Evolutionary conservation across 176 grass and related monocot species (phyloP), one percentile per base, ranked within the genome.

Genomic region (Oryza rufipogon): DNA sequence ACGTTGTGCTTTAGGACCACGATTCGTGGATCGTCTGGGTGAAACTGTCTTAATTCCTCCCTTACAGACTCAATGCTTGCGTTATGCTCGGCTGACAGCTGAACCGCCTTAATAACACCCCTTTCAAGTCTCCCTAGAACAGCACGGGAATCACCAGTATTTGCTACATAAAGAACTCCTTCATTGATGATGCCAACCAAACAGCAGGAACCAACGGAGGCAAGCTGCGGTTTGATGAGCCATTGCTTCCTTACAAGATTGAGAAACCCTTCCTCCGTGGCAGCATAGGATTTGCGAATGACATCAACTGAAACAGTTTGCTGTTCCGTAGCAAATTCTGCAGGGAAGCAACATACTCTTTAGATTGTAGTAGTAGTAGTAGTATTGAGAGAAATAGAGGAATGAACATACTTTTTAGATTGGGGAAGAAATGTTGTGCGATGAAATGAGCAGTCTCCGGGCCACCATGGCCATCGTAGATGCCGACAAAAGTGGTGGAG

Each of bases 401-500:
- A 46, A 47, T 47, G 45, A 47, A 73, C 85, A 36, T 81, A 95
- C 93, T 90, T 75, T 95, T 95, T 15, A 95, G 82, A 78, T 92
- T 75, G 10, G 52, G 67, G 66, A 95, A 90, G n/a, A 95, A 34
- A 77, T 86, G 72, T 6, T 92, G 82, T 16, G 83, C 64, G 28
- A 95, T 87, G 73, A 90, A 95, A 36, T 70, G 85, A 14, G 90
- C 78, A 3, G 93, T 73, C 85, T 95, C 93, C 0, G 93, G 93
- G 0, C 93, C 93, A 23, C 93, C 93, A 56, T 95, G 93, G 7
- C 93, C 93, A 71, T 95, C 93, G 60, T 95, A 95, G 70, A 95
- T 69, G 68, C 93, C 93, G 38, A 92, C 85, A 56, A 95, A 95
- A 19, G 90, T 95, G 39, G 39, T 36, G 34, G 4, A 36, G 34